Evolutionary conservation across 192 early-diverging fungal species (phyloP), one percentile per base, ranked within the genome.

Genomic region (Pilobolus umbonatus): DNA sequence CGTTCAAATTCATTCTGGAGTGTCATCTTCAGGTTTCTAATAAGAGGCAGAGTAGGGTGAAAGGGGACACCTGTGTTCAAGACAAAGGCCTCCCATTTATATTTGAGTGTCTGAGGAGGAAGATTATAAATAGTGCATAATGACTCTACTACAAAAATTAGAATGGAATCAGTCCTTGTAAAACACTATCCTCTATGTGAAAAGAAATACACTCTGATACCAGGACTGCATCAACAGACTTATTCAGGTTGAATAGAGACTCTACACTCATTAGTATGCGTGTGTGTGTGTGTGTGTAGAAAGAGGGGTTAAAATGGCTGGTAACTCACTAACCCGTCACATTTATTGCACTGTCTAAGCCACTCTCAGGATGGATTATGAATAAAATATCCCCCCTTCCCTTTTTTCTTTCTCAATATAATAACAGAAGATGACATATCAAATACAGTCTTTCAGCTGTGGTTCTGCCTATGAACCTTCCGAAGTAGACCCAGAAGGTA

Each of bases 21-120:
- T 0, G 52, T 54, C 0, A 24, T 25, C 9, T 56, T 54, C 6
- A 71, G 48, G 19, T 65, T 62, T 5, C 60, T 24, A 3, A 71
- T 8, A 30, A 61, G 45, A 11, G 43, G 52, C 10, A 57, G 22
- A 19, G 69, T 71, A 21, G 62, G 69, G 28, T n/a, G 24, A 1
- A 59, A 57, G 21, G 35, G 44, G 35, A 46, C 34, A 11, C 26
- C 28, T 38, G 39, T 38, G 17, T 39, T 51, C 8, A 71, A 38
- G 0, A 59, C 51, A 44, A 65, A 71, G 0, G 69, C 61, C 36
- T 71, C 69, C 69, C 69, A 71, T 49, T 71, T 71, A 22, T 60
- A 55, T 46, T 45, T 53, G 29, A 71, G 34, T 25, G 65, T 62
- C 51, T 57, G 39, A 3, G 62, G 25, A 2, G 36, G 34, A 14